Conservation (phyloP, 2,329 filamentous ascomycete genomes). For the Monosporascus ibericus region DNA sequence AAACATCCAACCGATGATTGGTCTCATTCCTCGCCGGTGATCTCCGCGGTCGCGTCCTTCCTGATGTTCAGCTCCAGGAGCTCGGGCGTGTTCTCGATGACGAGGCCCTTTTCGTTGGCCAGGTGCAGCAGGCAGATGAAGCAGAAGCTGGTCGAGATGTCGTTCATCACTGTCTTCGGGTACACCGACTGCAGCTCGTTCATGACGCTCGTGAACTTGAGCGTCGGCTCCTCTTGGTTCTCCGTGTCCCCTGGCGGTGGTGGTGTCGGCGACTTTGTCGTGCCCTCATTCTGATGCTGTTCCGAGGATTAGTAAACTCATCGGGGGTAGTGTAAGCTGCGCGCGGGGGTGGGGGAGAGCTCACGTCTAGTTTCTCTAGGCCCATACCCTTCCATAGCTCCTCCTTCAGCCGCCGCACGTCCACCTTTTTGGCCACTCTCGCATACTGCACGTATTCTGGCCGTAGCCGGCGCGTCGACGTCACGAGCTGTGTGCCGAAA, state of each 20-base stretch:
- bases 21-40: constrained; percentile 28
- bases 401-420: constrained; percentile 62
- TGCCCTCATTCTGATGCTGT: constrained; percentile 17
- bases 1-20: not conserved
- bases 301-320: constrained; percentile 4
- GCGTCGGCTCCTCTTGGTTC: constrained; percentile 40
- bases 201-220: constrained; percentile 90
- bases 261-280: constrained; percentile 24
- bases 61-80: constrained; percentile 55
- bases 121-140: constrained; percentile 91
- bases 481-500: constrained; percentile 63
- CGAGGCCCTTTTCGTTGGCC: constrained; percentile 86
- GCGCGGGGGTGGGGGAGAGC: constrained; percentile 15
- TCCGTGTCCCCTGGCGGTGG: constrained; percentile 20
- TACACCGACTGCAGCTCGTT: constrained; percentile 84
- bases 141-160: constrained; percentile 89
- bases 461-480: constrained; percentile 54
- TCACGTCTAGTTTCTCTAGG: constrained; percentile 47
- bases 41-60: constrained; percentile 56
- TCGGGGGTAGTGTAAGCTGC: not conserved
- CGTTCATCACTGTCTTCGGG: constrained; percentile 75
- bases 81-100: constrained; percentile 60
- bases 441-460: constrained; percentile 68
- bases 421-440: constrained; percentile 64
- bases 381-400: constrained; percentile 64